These are phyloP conservation scores for Zasmidium angulare DNA, from an alignment of 2,329 filamentous ascomycete genomes.

Conservation along the genomic window DNA sequence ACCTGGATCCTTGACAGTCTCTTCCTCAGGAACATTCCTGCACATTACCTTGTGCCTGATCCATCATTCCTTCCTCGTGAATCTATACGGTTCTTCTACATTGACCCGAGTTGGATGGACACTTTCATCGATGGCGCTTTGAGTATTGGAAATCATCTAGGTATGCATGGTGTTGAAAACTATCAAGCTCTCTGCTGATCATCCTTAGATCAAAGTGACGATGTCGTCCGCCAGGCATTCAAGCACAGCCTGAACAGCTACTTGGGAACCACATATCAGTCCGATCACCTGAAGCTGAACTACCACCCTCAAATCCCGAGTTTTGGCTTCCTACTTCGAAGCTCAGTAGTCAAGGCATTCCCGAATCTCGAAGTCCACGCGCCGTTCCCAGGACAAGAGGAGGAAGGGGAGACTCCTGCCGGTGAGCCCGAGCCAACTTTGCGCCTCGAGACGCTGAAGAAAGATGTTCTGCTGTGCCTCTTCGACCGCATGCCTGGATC, in stretches of 20 bases:
- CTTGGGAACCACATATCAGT: too few relatives aligned
- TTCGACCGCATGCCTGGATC: neutral
- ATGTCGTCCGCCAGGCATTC: slow-evolving; percentile 6
- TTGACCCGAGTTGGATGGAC: slow-evolving; percentile 13
- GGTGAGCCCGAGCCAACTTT: neutral
- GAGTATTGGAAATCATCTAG: slow-evolving; percentile 12
- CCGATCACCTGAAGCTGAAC: neutral
- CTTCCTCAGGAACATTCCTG: slow-evolving; percentile 9
- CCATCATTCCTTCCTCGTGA: slow-evolving; percentile 6
- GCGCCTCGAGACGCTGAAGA: neutral
- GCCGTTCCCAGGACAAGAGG: neutral
- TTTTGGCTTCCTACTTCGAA: slow-evolving; percentile 6
- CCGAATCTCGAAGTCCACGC: slow-evolving; percentile 6
- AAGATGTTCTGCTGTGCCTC: neutral
- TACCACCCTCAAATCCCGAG: slow-evolving; percentile 4
- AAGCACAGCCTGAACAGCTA: slow-evolving; percentile 2
- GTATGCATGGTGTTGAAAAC: too few relatives aligned
- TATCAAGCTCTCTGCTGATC: too few relatives aligned
- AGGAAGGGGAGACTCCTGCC: too few relatives aligned
- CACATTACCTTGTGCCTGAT: slow-evolving; percentile 12
- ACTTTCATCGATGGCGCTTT: slow-evolving; percentile 15
- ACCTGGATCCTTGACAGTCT: slow-evolving; percentile 14
- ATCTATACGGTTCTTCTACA: slow-evolving; percentile 13
- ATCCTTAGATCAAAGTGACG: slow-evolving; percentile 6
- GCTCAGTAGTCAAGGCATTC: slow-evolving; percentile 2